A percentile compares a stretch with the other conserved stretches of the same genome.
phyloP scores from a whole-genome alignment of 768 basidiomycete genomes.

The Candolleomyces efflorescens region DNA sequence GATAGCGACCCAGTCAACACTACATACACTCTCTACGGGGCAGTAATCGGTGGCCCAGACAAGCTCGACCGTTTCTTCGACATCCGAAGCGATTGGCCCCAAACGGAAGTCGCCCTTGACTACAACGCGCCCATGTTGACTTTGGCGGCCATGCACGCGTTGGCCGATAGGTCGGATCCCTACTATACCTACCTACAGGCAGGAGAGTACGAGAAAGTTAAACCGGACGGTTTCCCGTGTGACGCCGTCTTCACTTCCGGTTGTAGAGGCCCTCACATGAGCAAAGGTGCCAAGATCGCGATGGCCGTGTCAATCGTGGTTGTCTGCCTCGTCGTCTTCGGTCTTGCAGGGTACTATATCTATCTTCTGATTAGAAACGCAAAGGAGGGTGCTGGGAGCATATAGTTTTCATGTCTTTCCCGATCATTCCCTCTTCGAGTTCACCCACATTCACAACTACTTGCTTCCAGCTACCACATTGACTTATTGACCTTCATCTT shows the following conservation, averaged over 20 bases:
- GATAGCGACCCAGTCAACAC: slow-evolving; percentile 69
- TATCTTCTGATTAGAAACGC: slow-evolving; percentile 19
- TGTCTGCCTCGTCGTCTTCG: slow-evolving; percentile 56
- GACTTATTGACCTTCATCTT: too few relatives aligned
- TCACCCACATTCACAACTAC: background rate
- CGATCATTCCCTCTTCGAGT: too few relatives aligned
- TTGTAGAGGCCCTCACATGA: slow-evolving; percentile 50
- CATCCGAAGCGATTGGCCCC: slow-evolving; percentile 84
- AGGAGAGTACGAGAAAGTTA: slow-evolving; percentile 59
- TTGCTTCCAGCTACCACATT: background rate
- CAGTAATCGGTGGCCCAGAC: slow-evolving; percentile 85
- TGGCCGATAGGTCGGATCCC: slow-evolving; percentile 66
- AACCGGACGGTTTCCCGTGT: slow-evolving; percentile 71
- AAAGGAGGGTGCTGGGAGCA: slow-evolving; percentile 1
- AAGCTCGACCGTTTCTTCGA: slow-evolving; percentile 74
- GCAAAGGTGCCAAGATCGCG: slow-evolving; percentile 59
- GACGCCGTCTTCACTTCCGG: slow-evolving; percentile 62
- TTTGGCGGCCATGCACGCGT: slow-evolving; percentile 72
- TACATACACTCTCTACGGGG: slow-evolving; percentile 81
- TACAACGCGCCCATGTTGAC: slow-evolving; percentile 91
- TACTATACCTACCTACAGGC: slow-evolving; percentile 70
- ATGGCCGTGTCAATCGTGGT: slow-evolving; percentile 64
- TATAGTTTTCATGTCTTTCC: too few relatives aligned
- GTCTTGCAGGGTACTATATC: slow-evolving; percentile 38
- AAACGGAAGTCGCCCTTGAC: slow-evolving; percentile 86